Conservation (phyloP, 2,329 filamentous ascomycete genomes). For the Fusarium coffeatum region DNA sequence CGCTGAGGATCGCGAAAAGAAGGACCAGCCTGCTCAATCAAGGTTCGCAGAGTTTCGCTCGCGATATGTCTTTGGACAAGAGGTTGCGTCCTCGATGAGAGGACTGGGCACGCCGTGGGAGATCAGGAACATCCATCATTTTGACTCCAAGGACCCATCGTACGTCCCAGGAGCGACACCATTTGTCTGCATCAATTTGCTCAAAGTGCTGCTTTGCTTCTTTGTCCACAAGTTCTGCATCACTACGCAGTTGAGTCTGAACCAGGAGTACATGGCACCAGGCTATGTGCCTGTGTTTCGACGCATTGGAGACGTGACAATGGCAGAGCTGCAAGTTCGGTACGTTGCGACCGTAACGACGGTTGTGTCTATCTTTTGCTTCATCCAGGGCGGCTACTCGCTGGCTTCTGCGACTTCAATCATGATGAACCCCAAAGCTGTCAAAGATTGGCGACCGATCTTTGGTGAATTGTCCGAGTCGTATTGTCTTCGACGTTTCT, state of each 20-base stretch:
- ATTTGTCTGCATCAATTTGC: conserved; percentile 25
- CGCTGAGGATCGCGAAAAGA: conserved; percentile 4
- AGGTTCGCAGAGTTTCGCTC: conserved; percentile 2
- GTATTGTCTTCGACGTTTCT: conserved; percentile 33
- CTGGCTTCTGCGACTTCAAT: conserved; percentile 25
- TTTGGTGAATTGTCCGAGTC: conserved; percentile 31
- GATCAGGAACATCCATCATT: conserved; percentile 41
- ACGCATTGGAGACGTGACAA: conserved; percentile 18
- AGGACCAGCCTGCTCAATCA: not conserved
- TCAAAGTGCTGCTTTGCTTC: conserved; percentile 32
- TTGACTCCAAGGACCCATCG: conserved; percentile 23
- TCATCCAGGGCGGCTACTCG: conserved; percentile 39
- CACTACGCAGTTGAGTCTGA: conserved; percentile 25
- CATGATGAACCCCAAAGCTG: conserved; percentile 17
- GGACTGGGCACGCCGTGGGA: conserved; percentile 37
- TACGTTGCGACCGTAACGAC: conserved; percentile 37
- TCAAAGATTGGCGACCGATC: conserved; percentile 37
- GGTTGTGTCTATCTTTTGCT: conserved; percentile 39
- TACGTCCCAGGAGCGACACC: conserved; percentile 19
- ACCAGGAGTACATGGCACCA: conserved; percentile 28
- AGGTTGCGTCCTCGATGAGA: conserved; percentile 40
- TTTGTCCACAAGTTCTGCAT: conserved; percentile 32
- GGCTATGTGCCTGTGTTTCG: conserved; percentile 28
- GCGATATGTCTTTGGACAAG: conserved; percentile 38
- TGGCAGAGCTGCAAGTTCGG: conserved; percentile 31